These are phyloP conservation scores for Nidularia pulvinata DNA, from an alignment of 768 basidiomycete genomes.

Conservation along the genomic window DNA sequence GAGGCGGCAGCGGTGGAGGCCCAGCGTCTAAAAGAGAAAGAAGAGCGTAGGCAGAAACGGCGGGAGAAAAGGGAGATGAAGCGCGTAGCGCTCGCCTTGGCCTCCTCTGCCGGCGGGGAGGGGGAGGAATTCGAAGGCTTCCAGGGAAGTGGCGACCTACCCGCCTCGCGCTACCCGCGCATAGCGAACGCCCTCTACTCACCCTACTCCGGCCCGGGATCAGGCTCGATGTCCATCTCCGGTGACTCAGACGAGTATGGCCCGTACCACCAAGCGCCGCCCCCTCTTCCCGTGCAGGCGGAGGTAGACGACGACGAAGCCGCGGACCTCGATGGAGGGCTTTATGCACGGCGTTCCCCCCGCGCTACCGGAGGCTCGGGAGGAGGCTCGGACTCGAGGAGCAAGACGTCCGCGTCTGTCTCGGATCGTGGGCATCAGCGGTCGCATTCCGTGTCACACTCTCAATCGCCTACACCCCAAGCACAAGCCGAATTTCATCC, in stretches of 20 bases:
- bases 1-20: slow-evolving; percentile 29
- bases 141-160: slow-evolving; percentile 32
- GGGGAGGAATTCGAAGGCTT: slow-evolving; percentile 62
- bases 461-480: background rate
- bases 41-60: slow-evolving; percentile 44
- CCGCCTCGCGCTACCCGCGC: no score
- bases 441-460: background rate
- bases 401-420: slow-evolving; percentile 55
- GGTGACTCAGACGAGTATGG: no score
- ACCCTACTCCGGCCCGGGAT: no score
- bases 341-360: slow-evolving; percentile 42
- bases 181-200: no score
- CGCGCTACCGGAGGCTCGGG: slow-evolving; percentile 15
- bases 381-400: slow-evolving; percentile 59
- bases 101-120: slow-evolving; percentile 28
- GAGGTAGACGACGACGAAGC: slow-evolving; percentile 42
- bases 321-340: slow-evolving; percentile 60
- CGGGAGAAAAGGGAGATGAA: slow-evolving; percentile 23
- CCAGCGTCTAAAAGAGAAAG: slow-evolving; percentile 40
- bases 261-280: no score
- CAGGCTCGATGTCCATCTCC: no score
- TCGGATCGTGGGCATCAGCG: slow-evolving; percentile 10
- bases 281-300: background rate
- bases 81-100: slow-evolving; percentile 34
- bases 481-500: background rate